Conservation (phyloP, 2,329 filamentous ascomycete species). For the Colletotrichum filicis region DNA sequence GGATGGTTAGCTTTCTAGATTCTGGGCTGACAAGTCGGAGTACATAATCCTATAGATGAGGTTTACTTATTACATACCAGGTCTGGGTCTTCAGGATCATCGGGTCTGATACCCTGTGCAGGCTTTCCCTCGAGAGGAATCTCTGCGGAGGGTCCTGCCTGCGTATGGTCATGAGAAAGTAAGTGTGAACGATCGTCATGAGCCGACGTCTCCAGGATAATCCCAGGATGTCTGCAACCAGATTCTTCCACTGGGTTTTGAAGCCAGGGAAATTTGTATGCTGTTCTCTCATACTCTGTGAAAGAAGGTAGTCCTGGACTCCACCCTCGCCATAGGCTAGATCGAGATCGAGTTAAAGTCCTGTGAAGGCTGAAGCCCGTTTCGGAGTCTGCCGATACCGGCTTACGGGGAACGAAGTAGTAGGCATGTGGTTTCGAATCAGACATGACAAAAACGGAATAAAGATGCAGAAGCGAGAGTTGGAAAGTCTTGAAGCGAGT, state of each 20-base stretch:
- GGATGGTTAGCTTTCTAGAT: not conserved
- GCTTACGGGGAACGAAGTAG: slow-evolving; percentile 30
- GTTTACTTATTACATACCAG: slow-evolving; percentile 33
- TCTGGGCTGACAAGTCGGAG: not conserved
- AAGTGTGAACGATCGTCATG: slow-evolving; percentile 7
- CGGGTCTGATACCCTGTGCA: not conserved
- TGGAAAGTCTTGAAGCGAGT: not conserved
- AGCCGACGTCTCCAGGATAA: not conserved
- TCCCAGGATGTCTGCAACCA: not conserved
- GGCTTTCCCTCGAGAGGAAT: not conserved
- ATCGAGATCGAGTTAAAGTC: slow-evolving; percentile 37
- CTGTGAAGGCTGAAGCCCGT: slow-evolving; percentile 9
- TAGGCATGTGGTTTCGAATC: not conserved
- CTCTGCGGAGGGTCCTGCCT: not conserved
- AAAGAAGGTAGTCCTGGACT: slow-evolving; percentile 38
- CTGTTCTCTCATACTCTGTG: slow-evolving; percentile 43
- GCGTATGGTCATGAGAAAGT: not conserved
- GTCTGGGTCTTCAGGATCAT: slow-evolving; percentile 37
- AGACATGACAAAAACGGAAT: slow-evolving; percentile 19
- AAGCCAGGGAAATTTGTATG: slow-evolving; percentile 45
- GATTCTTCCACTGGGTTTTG: not conserved
- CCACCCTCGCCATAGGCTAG: slow-evolving; percentile 44
- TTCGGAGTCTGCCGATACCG: slow-evolving; percentile 9
- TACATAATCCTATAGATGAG: not conserved
- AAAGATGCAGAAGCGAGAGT: slow-evolving; percentile 1